Conservation (phyloP, 345 rosid genomes). For the Cardamine occulta region DNA sequence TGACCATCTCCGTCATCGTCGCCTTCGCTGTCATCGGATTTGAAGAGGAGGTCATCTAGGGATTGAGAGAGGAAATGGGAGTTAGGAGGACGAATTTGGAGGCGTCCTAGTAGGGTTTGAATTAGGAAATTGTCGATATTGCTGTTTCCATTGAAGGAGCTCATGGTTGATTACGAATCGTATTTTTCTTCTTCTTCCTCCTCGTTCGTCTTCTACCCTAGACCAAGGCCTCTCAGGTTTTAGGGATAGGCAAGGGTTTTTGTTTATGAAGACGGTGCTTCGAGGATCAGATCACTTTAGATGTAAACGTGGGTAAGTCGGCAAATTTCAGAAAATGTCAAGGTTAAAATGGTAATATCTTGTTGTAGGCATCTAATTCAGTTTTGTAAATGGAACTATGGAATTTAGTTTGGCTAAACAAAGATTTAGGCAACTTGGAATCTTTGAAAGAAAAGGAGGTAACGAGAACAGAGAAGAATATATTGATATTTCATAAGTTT, state of each 20-base stretch:
- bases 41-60: conserved; percentile 81
- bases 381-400: not conserved
- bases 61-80: conserved; percentile 66
- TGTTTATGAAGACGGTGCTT: not conserved
- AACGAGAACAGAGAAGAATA: too few species aligned
- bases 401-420: not conserved
- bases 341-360: conserved; percentile 3
- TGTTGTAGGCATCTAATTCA: not conserved
- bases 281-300: not conserved
- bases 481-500: too few species aligned
- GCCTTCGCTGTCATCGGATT: conserved; percentile 56
- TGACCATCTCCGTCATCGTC: conserved; percentile 51
- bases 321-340: not conserved
- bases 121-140: conserved; percentile 74
- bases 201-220: conserved; percentile 2
- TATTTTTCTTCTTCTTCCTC: not conserved
- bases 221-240: conserved; percentile 30
- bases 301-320: conserved; percentile 11
- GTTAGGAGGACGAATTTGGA: conserved; percentile 71
- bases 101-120: conserved; percentile 83
- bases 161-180: conserved; percentile 47
- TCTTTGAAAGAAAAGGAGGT: not conserved
- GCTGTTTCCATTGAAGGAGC: conserved; percentile 59
- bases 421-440: not conserved
- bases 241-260: conserved; percentile 44